A percentile compares a stretch with the other conserved stretches of the same genome.
Conservation (phyloP, 2,329 filamentous ascomycete species). For the Pleomassaria siparia region DNA sequence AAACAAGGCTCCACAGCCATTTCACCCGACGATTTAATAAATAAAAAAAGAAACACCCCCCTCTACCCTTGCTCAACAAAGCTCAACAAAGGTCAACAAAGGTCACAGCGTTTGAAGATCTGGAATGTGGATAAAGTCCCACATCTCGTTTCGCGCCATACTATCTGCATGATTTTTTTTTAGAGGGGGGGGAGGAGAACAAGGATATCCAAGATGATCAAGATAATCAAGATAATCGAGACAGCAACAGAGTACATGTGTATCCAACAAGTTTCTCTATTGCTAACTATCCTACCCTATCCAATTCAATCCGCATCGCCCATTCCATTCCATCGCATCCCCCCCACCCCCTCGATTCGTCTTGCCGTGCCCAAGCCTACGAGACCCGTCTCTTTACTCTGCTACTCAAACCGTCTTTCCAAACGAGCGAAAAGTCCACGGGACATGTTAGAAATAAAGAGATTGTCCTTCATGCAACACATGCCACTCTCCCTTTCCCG, state of each 20-base stretch:
- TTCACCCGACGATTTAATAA: neutral
- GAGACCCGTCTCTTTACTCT: slow-evolving; percentile 1
- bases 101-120: neutral
- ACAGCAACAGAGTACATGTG: too few species aligned
- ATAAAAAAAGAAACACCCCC: too few species aligned
- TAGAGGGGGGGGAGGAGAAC: too few species aligned
- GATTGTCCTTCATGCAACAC: neutral
- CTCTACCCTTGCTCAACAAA: too few species aligned
- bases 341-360: neutral
- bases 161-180: neutral
- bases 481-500: neutral
- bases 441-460: slow-evolving; percentile 20
- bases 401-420: slow-evolving; percentile 10
- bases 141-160: neutral
- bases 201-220: too few species aligned
- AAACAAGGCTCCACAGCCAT: too few species aligned
- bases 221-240: too few species aligned
- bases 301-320: slow-evolving; percentile 1
- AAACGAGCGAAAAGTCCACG: too few species aligned
- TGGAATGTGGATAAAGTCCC: neutral
- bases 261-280: slow-evolving; percentile 8
- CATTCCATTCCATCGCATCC: too few species aligned
- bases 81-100: too few species aligned
- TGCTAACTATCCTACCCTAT: slow-evolving; percentile 7
- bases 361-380: neutral